Conservation (phyloP, 202 grass and related monocot genomes). For the Brachypodium distachyon region DNA sequence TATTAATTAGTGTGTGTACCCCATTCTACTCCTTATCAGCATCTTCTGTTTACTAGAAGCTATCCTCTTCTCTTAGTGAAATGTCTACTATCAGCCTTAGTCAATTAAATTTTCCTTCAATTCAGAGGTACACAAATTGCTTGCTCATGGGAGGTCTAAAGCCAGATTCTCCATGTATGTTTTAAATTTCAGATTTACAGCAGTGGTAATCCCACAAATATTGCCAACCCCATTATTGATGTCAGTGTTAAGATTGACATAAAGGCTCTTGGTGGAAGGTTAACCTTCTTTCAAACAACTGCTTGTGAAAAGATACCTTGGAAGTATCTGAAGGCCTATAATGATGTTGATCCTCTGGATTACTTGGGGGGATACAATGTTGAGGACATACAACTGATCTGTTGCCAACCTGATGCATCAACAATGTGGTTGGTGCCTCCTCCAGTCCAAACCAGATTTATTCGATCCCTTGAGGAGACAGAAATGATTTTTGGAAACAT, state of each 20-base stretch:
- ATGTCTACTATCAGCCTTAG: not conserved
- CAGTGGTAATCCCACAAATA: conserved; percentile 98
- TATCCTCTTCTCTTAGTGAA: conserved; percentile 4
- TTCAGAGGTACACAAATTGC: too few relatives aligned
- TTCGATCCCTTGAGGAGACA: conserved; percentile 54
- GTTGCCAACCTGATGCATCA: conserved; percentile 92
- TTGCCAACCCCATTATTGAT: conserved; percentile 94
- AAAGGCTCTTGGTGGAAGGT: conserved; percentile 78
- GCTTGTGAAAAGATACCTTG: conserved; percentile 80
- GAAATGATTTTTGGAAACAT: conserved; percentile 47
- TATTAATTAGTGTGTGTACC: not conserved
- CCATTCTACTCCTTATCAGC: too few relatives aligned
- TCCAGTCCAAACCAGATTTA: conserved; percentile 63
- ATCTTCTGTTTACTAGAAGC: too few relatives aligned
- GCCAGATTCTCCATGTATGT: not conserved
- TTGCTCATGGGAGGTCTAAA: conserved; percentile 15
- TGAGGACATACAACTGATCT: conserved; percentile 94
- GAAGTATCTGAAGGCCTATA: conserved; percentile 46
- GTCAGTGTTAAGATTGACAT: conserved; percentile 95
- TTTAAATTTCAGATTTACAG: conserved; percentile 84
- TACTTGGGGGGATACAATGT: conserved; percentile 82
- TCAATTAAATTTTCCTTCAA: not conserved
- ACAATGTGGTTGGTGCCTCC: conserved; percentile 85
- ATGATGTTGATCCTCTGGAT: conserved; percentile 56
- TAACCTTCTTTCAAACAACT: conserved; percentile 75